Evolutionary conservation across 352 stramenopile species (phyloP), one percentile per base, ranked within the genome.

Genomic region (Phytopythium sindhum): DNA sequence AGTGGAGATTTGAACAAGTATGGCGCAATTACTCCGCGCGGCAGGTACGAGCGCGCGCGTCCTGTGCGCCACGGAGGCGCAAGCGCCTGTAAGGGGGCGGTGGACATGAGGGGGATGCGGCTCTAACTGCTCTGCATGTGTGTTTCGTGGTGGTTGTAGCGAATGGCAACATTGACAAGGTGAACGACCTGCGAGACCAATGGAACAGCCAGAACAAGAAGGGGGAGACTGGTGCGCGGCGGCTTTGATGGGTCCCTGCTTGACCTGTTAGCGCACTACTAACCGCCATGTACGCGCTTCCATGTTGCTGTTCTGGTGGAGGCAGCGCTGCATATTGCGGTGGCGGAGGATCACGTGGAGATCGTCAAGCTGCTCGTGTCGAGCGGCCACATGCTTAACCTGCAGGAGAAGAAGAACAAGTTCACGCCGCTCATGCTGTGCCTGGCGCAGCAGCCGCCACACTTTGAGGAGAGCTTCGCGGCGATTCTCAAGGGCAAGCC

Each of bases 171-270:
- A 66, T 93, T 24, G 84, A 91, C 50, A 88, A 86, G 68, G 81
- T 90, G 28, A 80, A 78, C 54, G 76, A 87, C 64, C 59, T 93
- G 31, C 75, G 80, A 48, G 80, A 78, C 33, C 73, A 90, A 53
- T 90, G 81, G 80, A 75, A 67, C 59, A 81, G 78, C 60, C 81
- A 93, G 70, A 93, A 93, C 74, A 93, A 93, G 67, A 93, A 91
- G 73, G 84, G 84, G 56, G 81, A 91, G 57, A 89, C 81, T 4
- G 84, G 84, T 93, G 67, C 33, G 68, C 31, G 23, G 19, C 4
- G 2, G 4, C 24, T 50, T 55, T 6, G 9, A 55, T 7, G 2
- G 19, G 7, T 21, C 11, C 11, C 28, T 26, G 9, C 33, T 7
- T 9, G 24, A 42, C 10, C 11, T 53, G 6, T 0, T 10, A 52